Conservation (phyloP, 2,329 filamentous ascomycete species). For the Trichothecium sympodiale region DNA sequence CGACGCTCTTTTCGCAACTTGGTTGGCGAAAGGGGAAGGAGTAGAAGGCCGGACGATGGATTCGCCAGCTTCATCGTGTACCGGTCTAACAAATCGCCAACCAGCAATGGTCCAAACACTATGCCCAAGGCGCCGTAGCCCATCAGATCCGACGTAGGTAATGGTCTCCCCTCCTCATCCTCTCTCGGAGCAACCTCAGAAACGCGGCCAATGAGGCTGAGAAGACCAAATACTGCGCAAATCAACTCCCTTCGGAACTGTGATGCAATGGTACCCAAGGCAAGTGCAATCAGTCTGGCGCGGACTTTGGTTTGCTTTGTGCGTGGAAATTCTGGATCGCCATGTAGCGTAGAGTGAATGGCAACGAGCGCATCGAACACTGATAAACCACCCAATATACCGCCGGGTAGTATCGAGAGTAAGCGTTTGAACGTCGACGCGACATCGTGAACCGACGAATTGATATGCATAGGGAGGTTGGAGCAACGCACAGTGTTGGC, state of each 20-base stretch:
- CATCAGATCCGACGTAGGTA: conserved; percentile 50
- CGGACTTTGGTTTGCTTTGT: conserved; percentile 45
- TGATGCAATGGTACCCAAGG: conserved; percentile 47
- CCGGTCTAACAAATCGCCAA: conserved; percentile 44
- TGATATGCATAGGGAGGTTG: conserved; percentile 49
- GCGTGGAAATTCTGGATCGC: conserved; percentile 37
- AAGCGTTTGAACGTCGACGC: conserved; percentile 57
- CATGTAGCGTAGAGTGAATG: conserved; percentile 44
- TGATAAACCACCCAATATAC: conserved; percentile 50
- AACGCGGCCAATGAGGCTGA: conserved; percentile 47
- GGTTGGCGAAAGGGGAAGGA: conserved; percentile 32
- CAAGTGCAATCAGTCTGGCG: conserved; percentile 55
- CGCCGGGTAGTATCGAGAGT: conserved; percentile 51
- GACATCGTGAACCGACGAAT: conserved; percentile 50
- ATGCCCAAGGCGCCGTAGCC: conserved; percentile 52
- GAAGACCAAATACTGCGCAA: conserved; percentile 54
- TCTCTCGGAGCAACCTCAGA: conserved; percentile 43
- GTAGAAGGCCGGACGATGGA: conserved; percentile 27
- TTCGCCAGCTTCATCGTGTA: conserved; percentile 36
- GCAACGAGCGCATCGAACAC: conserved; percentile 53
- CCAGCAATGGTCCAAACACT: conserved; percentile 52
- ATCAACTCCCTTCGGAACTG: conserved; percentile 52
- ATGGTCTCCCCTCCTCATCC: conserved; percentile 36
- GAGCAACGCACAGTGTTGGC: conserved; percentile 47
- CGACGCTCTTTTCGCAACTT: conserved; percentile 25